Conservation (phyloP, 1,139 yeast species). For the Lodderomyces margitis region DNA sequence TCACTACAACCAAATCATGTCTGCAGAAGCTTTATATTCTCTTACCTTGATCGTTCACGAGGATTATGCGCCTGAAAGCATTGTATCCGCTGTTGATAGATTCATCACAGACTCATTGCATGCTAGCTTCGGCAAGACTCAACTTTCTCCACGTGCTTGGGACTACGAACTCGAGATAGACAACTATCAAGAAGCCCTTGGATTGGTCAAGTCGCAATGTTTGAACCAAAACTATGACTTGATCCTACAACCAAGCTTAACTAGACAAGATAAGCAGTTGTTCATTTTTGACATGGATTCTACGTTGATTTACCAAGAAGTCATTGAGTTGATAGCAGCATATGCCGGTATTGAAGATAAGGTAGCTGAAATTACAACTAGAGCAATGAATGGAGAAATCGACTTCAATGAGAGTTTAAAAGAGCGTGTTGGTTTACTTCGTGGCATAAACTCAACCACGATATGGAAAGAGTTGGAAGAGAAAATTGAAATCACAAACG, state of each 20-base stretch:
- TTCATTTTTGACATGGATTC: conserved; percentile 98
- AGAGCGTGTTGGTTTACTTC: conserved; percentile 71
- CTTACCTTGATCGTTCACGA: not conserved
- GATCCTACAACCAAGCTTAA: conserved; percentile 28
- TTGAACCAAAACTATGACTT: conserved; percentile 25
- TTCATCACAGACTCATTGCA: not conserved
- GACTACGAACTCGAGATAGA: conserved; percentile 16
- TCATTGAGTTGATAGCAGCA: conserved; percentile 78
- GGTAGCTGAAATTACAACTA: conserved; percentile 66
- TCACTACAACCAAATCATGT: not conserved
- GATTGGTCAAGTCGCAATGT: conserved; percentile 14
- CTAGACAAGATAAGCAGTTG: conserved; percentile 54
- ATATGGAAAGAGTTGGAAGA: conserved; percentile 79
- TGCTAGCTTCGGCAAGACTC: not conserved
- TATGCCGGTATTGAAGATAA: conserved; percentile 31
- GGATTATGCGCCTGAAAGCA: not conserved
- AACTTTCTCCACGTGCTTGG: conserved; percentile 20
- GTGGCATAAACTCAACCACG: conserved; percentile 70
- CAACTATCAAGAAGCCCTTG: conserved; percentile 7
- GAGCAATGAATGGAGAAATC: conserved; percentile 96
- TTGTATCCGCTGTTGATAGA: not conserved
- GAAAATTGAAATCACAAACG: conserved; percentile 73
- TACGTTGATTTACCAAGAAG: conserved; percentile 93
- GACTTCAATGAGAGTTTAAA: conserved; percentile 83
- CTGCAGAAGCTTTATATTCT: not conserved